phyloP scores from a whole-genome alignment of 805 yeast species.

The Komagataella kurtzmanii region DNA sequence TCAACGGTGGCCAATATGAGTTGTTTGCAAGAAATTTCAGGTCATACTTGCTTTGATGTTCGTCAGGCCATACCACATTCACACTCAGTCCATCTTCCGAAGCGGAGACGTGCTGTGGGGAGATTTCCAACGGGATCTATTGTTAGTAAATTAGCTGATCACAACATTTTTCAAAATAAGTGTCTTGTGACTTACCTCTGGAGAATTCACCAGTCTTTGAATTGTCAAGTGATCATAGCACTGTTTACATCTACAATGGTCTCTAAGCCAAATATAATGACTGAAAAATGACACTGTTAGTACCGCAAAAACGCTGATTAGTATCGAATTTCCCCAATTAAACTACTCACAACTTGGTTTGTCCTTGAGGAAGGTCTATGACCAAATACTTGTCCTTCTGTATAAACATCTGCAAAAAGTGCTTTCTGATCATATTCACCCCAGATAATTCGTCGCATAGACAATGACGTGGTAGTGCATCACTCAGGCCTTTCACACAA shows the following conservation, averaged over 20 bases:
- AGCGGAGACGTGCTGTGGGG: not conserved
- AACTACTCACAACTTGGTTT: constrained; percentile 2
- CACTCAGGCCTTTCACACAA: not conserved
- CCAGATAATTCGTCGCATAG: not conserved
- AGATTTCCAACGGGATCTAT: constrained; percentile 9
- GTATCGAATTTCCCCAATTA: not conserved
- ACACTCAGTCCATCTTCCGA: not conserved
- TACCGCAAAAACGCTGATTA: not conserved
- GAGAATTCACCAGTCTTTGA: constrained; percentile 46
- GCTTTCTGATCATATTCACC: not conserved
- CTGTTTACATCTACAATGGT: constrained; percentile 42
- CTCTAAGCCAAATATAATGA: constrained; percentile 51
- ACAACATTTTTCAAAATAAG: constrained; percentile 10
- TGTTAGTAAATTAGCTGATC: constrained; percentile 5
- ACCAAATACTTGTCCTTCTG: not conserved
- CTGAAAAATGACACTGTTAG: constrained; percentile 3
- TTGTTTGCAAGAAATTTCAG: constrained; percentile 32
- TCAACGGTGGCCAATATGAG: constrained; percentile 36
- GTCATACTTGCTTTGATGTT: constrained; percentile 24
- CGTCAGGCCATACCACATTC: constrained; percentile 6
- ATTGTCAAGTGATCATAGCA: constrained; percentile 44
- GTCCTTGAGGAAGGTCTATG: not conserved
- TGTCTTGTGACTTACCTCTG: constrained; percentile 18
- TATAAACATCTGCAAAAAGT: not conserved
- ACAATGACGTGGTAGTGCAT: not conserved